Evolutionary conservation across 805 yeast genomes (phyloP), one percentile per base, ranked within the genome.

Genomic region (Kodamaea laetipori): DNA sequence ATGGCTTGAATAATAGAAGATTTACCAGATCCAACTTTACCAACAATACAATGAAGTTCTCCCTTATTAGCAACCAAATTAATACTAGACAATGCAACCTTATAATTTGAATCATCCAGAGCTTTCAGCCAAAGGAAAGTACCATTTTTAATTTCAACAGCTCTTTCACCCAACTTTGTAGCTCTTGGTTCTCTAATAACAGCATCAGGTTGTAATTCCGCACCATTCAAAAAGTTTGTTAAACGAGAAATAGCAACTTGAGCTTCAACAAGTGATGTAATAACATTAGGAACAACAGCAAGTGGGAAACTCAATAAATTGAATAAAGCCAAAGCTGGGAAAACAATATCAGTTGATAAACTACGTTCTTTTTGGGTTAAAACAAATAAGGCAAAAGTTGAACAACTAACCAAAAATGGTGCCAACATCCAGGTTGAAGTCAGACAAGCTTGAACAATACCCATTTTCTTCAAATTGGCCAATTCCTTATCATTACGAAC

Each of bases 401-500:
- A 78, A 60, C 95, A 84, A 38, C 95, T 83, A 23, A 95, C 97
- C 51, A 92, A 67, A 57, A 85, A 86, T 19, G 99, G 98, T 26
- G 96, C 86, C 54, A 87, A 74, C 44, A 78, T 82, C 82, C 95
- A 94, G 43, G 87, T 78, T 64, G 90, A 86, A 49, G 74, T 77
- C 24, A 86, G 76, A 35, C 82, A 63, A 1, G 96, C 92, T 54
- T 78, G 77, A 56, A 82, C 80, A 18, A 80, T 61, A 53, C 95
- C 90, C 71, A 89, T 84, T 53, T 71, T 80, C 52, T 76, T 80
- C 64, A 94, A 75, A 53, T 86, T 90, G 23, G 74, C 74, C 62
- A 90, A 77, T 65, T 90, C 97, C 55, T 84, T 82, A 36, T 87
- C 87, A 59, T 92, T 89, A 76, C 99, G 84, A 16, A 92, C 95